phyloP scores from a whole-genome alignment of 352 stramenopile species.

The Phytophthora pistaciae region DNA sequence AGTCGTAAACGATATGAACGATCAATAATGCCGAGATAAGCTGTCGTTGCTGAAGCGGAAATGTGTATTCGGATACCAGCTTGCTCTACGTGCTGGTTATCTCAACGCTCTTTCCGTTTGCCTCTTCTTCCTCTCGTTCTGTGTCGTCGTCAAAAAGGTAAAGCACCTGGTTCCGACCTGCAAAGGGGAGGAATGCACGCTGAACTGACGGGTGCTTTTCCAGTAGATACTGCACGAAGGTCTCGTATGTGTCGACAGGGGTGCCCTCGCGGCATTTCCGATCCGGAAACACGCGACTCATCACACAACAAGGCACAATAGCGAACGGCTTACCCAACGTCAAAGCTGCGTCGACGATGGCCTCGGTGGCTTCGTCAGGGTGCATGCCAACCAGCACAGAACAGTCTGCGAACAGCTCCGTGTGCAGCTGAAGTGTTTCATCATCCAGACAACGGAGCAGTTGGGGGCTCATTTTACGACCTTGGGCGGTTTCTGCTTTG shows the following conservation, averaged over 20 bases:
- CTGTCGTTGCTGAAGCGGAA: too few relatives aligned
- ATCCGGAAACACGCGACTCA: slow-evolving; percentile 93
- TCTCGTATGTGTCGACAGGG: slow-evolving; percentile 81
- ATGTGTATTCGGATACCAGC: neutral
- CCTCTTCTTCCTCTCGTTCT: slow-evolving; percentile 8
- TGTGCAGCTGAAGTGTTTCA: slow-evolving; percentile 55
- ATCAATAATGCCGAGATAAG: neutral
- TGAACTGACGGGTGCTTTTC: slow-evolving; percentile 81
- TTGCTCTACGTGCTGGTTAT: slow-evolving; percentile 7
- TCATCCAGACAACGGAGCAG: slow-evolving; percentile 70
- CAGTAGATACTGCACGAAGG: slow-evolving; percentile 84
- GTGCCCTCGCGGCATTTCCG: slow-evolving; percentile 65
- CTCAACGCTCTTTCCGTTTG: neutral
- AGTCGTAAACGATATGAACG: slow-evolving; percentile 6
- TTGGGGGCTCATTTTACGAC: slow-evolving; percentile 60
- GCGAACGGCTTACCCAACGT: slow-evolving; percentile 92
- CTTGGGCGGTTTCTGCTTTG: slow-evolving; percentile 34
- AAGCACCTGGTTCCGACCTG: slow-evolving; percentile 87
- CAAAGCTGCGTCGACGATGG: slow-evolving; percentile 94
- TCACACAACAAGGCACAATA: slow-evolving; percentile 97
- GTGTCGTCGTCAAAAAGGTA: slow-evolving; percentile 74
- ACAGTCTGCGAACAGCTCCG: slow-evolving; percentile 75
- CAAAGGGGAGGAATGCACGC: slow-evolving; percentile 77
- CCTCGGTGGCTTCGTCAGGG: slow-evolving; percentile 96
- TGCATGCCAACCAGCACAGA: slow-evolving; percentile 95